Evolutionary conservation across 2,329 filamentous ascomycete species (phyloP), one percentile per base, ranked within the genome.

Genomic region (Cladorrhinum sp.): DNA sequence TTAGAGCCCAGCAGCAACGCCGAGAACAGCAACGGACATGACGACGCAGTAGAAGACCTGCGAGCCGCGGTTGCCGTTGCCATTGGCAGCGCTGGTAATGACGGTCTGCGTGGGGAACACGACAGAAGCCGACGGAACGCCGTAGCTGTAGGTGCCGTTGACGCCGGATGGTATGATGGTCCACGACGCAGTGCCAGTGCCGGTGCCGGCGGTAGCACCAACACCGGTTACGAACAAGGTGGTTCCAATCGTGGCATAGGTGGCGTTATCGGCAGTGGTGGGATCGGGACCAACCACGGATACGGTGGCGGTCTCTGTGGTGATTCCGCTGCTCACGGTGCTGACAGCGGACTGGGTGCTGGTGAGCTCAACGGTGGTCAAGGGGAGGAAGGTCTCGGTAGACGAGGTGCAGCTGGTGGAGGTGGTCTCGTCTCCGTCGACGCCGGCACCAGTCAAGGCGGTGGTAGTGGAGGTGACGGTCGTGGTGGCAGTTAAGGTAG

Each of bases 371-470:
- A 28, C 8, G 21, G 57, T 58, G 23, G 62, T 63, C 21, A 64
- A 23, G 4, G 65, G 63, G 50, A 66, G 58, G 2, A 58, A 62
- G 20, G 56, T 63, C 56, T 65, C 14, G 6, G 42, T 21, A 46
- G 42, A 4, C 42, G 42, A 46, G n/a, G 42, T 46, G 42, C 49
- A 24, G 49, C 58, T 64, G 49, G 55, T 64, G 16, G 3, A 23
- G 7, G 20, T 16, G 23, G 28, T 23, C 23, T 33, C 8, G 14
- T 21, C 5, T 5, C 14, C 10, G 6, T 55, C 54, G 26, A 57
- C 57, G 33, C 61, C 62, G 2, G 46, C 4, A 30, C 4, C 10
- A 30, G 26, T 30, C 26, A 30, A n/a, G n/a, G n/a, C 33, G 33
- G 33, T 36, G 12, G 33, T 36, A 16, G 33, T 16, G 4, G 33